A percentile compares a stretch with the other conserved stretches of the same genome.
Conservation (phyloP, 352 stramenopile species). For the Pythium aquatile region DNA sequence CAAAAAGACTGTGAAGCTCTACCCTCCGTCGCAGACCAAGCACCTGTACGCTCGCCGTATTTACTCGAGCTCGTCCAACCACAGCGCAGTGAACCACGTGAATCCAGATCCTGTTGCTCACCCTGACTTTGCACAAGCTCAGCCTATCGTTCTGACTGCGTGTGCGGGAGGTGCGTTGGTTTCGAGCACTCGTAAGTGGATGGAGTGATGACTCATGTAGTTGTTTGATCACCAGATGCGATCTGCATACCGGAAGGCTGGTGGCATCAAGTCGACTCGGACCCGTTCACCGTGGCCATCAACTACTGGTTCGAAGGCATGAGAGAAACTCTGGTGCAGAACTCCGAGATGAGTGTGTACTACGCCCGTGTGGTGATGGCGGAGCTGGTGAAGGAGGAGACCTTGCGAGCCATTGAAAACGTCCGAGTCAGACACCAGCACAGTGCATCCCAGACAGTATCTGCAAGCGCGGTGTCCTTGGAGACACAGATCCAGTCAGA, state of each 20-base stretch:
- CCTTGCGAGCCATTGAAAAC: constrained; percentile 27
- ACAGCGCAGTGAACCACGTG: constrained; percentile 60
- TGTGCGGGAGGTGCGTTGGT: constrained; percentile 42
- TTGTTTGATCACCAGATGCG: constrained; percentile 36
- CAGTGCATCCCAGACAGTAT: neutral
- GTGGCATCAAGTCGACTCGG: constrained; percentile 85
- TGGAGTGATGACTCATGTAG: neutral
- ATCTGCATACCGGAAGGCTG: constrained; percentile 82
- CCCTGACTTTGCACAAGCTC: constrained; percentile 31
- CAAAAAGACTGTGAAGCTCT: constrained; percentile 68
- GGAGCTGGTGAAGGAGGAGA: constrained; percentile 53
- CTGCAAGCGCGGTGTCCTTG: neutral
- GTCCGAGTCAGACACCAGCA: constrained; percentile 10
- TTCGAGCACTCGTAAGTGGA: neutral
- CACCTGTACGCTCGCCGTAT: constrained; percentile 62
- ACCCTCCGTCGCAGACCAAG: constrained; percentile 53
- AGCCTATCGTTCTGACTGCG: constrained; percentile 35
- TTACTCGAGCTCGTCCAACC: constrained; percentile 73
- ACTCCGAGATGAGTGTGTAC: constrained; percentile 52
- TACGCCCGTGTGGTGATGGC: constrained; percentile 65
- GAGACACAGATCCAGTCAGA: neutral
- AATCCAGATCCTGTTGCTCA: constrained; percentile 38
- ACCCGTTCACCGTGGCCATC: constrained; percentile 69
- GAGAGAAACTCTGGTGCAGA: constrained; percentile 43
- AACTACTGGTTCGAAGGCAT: constrained; percentile 85